phyloP scores from a whole-genome alignment of 805 yeast genomes.

The Tetrapisispora phaffii region DNA sequence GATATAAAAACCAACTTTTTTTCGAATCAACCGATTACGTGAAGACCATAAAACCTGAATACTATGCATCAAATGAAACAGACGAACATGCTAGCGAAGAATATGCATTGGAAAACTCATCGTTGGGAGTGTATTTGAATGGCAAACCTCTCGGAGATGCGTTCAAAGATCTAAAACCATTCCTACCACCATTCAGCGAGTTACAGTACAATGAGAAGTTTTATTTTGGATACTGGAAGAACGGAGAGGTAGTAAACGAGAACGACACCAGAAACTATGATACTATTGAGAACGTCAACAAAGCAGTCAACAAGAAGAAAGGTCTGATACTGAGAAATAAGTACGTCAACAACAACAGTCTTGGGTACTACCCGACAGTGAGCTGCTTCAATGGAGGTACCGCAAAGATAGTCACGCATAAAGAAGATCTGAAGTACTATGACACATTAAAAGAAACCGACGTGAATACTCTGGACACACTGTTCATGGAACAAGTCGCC shows the following conservation, averaged over 20 bases:
- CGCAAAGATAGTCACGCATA: slow-evolving; percentile 62
- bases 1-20: slow-evolving; percentile 64
- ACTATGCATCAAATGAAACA: slow-evolving; percentile 24
- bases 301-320: slow-evolving; percentile 13
- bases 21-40: slow-evolving; percentile 70
- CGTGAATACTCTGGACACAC: slow-evolving; percentile 40
- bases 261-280: not conserved
- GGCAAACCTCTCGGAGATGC: slow-evolving; percentile 60
- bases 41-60: slow-evolving; percentile 27
- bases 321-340: slow-evolving; percentile 25
- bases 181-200: slow-evolving; percentile 69
- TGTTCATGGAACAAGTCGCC: slow-evolving; percentile 61
- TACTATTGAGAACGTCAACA: slow-evolving; percentile 6
- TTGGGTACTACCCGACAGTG: slow-evolving; percentile 88
- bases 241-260: slow-evolving; percentile 11
- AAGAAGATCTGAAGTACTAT: slow-evolving; percentile 38
- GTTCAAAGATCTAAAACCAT: slow-evolving; percentile 59
- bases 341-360: slow-evolving; percentile 64
- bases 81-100: slow-evolving; percentile 31
- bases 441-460: slow-evolving; percentile 7
- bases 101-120: slow-evolving; percentile 38
- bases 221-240: slow-evolving; percentile 25
- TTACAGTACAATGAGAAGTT: slow-evolving; percentile 34
- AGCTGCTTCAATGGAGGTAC: slow-evolving; percentile 74
- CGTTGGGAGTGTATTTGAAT: slow-evolving; percentile 62